These are phyloP conservation scores for Trichoderma hamatum DNA, from an alignment of 2,329 filamentous ascomycete species.

Conservation along the genomic window DNA sequence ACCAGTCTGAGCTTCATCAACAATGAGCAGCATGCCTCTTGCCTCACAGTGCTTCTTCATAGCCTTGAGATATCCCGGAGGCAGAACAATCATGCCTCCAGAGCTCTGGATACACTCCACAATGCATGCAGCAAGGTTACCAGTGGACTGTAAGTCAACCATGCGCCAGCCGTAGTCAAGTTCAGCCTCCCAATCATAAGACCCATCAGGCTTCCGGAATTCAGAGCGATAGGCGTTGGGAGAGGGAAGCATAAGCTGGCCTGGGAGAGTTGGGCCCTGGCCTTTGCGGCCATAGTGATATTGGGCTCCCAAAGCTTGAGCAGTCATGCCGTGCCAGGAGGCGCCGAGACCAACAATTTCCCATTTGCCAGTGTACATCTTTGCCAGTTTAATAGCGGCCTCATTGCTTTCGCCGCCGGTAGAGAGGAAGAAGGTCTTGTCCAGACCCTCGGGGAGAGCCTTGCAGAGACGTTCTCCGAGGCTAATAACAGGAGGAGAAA, in stretches of 20 bases:
- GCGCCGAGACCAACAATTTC: slow-evolving; percentile 63
- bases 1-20: slow-evolving; percentile 65
- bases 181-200: slow-evolving; percentile 65
- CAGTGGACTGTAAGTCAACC: slow-evolving; percentile 61
- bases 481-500: slow-evolving; percentile 59
- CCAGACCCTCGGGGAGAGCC: slow-evolving; percentile 52
- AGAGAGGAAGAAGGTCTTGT: slow-evolving; percentile 60
- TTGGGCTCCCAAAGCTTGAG: slow-evolving; percentile 55
- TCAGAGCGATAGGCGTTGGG: slow-evolving; percentile 64
- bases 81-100: slow-evolving; percentile 63
- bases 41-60: slow-evolving; percentile 58
- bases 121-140: slow-evolving; percentile 65
- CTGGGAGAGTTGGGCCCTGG: slow-evolving; percentile 55
- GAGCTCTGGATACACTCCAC: slow-evolving; percentile 63
- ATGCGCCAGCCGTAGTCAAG: slow-evolving; percentile 63
- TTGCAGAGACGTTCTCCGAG: slow-evolving; percentile 54
- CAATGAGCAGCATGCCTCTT: slow-evolving; percentile 61
- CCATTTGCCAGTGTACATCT: slow-evolving; percentile 65
- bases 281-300: slow-evolving; percentile 59
- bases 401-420: slow-evolving; percentile 63
- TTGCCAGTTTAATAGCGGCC: slow-evolving; percentile 66
- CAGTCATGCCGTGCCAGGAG: slow-evolving; percentile 65
- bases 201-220: slow-evolving; percentile 60
- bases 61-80: slow-evolving; percentile 59
- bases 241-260: slow-evolving; percentile 59